Conservation (phyloP, 2,329 filamentous ascomycete species). For the Trichocomaceae sp. region DNA sequence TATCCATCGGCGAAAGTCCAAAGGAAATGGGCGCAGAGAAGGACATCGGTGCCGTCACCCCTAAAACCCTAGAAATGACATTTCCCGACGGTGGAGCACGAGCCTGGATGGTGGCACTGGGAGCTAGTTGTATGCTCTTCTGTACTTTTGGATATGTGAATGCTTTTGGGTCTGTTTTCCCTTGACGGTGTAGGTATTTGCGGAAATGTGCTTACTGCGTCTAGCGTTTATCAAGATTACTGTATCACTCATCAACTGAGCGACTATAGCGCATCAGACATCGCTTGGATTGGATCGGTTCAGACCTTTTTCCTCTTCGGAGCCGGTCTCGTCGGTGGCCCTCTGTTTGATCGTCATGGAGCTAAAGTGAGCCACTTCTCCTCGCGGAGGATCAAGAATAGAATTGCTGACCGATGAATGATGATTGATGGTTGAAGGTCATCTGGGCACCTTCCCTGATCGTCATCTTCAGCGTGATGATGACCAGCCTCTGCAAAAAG, state of each 20-base stretch:
- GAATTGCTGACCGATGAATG: too few relatives aligned
- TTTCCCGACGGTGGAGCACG: constrained; percentile 6
- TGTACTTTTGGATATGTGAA: constrained; percentile 13
- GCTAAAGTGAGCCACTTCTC: constrained; percentile 27
- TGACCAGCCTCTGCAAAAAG: constrained; percentile 34
- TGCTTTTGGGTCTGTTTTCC: constrained; percentile 11
- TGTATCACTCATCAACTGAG: constrained; percentile 38
- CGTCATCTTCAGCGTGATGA: constrained; percentile 16
- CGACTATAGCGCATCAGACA: constrained; percentile 34
- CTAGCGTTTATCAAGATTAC: background rate
- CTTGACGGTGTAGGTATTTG: background rate
- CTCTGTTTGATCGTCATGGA: constrained; percentile 43
- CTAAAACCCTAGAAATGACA: too few relatives aligned
- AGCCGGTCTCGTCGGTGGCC: constrained; percentile 38
- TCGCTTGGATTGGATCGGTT: constrained; percentile 44
- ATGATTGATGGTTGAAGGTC: too few relatives aligned
- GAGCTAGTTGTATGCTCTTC: too few relatives aligned
- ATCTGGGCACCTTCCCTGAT: too few relatives aligned
- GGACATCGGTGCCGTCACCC: too few relatives aligned
- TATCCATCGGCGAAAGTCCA: too few relatives aligned
- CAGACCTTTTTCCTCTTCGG: constrained; percentile 41
- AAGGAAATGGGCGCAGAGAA: too few relatives aligned
- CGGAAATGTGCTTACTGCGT: too few relatives aligned
- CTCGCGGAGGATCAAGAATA: background rate
- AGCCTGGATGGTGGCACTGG: constrained; percentile 8